Conservation (phyloP, 805 yeast genomes). For the Candida anglica region DNA sequence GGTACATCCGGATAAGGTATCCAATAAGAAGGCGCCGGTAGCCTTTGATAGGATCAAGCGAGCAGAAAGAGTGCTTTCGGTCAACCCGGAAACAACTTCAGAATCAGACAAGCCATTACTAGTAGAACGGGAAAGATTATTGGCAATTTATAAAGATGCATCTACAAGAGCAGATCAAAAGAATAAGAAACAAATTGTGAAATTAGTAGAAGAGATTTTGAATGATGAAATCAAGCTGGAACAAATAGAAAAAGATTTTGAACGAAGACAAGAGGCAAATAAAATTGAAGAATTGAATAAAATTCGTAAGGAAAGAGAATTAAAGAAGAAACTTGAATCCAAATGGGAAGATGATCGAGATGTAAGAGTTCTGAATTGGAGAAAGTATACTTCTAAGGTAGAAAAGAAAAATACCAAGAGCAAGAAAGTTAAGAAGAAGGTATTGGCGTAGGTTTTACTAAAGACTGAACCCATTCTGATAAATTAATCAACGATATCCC, state of each 20-base stretch:
- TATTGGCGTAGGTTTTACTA: slow-evolving; percentile 37
- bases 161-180: slow-evolving; percentile 4
- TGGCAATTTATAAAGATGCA: slow-evolving; percentile 25
- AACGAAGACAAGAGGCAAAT: slow-evolving; percentile 25
- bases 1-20: slow-evolving; percentile 67
- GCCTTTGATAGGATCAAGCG: slow-evolving; percentile 61
- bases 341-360: slow-evolving; percentile 64
- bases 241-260: slow-evolving; percentile 20
- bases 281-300: slow-evolving; percentile 20
- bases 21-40: slow-evolving; percentile 52
- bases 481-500: no score
- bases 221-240: slow-evolving; percentile 30
- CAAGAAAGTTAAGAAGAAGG: slow-evolving; percentile 30
- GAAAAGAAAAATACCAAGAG: slow-evolving; percentile 45
- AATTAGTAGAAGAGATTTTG: slow-evolving; percentile 41
- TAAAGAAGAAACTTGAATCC: slow-evolving; percentile 38
- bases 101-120: slow-evolving; percentile 5
- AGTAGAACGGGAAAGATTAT: slow-evolving; percentile 17
- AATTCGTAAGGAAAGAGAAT: slow-evolving; percentile 36
- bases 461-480: no score
- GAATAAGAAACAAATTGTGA: slow-evolving; percentile 20
- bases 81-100: slow-evolving; percentile 1
- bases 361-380: slow-evolving; percentile 56
- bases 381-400: slow-evolving; percentile 41
- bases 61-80: slow-evolving; percentile 39